Conservation (phyloP, 345 rosid genomes). For the Eucalyptus victrix region DNA sequence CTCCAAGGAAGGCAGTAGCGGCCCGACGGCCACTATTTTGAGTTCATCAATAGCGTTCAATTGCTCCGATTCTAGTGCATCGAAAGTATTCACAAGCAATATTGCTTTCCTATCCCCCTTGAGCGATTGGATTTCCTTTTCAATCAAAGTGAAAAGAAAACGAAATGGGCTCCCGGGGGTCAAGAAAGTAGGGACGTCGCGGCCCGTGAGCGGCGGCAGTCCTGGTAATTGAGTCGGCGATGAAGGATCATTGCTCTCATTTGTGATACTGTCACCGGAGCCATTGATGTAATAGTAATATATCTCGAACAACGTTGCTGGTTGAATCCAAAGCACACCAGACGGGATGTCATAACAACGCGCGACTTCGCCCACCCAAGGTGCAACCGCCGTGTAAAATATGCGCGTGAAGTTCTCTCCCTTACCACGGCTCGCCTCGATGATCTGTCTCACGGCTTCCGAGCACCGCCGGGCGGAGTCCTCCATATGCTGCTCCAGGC, state of each 20-base stretch:
- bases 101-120: constrained; percentile 18
- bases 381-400: constrained; percentile 34
- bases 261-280: constrained; percentile 4
- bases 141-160: neutral
- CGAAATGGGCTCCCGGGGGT: neutral
- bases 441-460: constrained; percentile 14
- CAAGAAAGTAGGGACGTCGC: constrained; percentile 46
- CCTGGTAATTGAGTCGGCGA: constrained; percentile 19
- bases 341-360: constrained; percentile 22
- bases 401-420: constrained; percentile 20
- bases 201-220: constrained; percentile 17
- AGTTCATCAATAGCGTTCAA: constrained; percentile 8
- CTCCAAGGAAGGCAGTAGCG: neutral
- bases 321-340: constrained; percentile 48
- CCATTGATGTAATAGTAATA: constrained; percentile 44
- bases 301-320: constrained; percentile 44
- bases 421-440: neutral
- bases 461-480: constrained; percentile 28
- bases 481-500: neutral
- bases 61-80: constrained; percentile 43
- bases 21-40: constrained; percentile 33
- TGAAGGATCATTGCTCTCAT: neutral
- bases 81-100: constrained; percentile 46
- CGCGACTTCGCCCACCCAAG: constrained; percentile 43
- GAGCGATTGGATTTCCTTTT: constrained; percentile 22